Evolutionary conservation across 208 protist species (phyloP), one percentile per base, ranked within the genome.

Genomic region (Acanthamoeba sp.): DNA sequence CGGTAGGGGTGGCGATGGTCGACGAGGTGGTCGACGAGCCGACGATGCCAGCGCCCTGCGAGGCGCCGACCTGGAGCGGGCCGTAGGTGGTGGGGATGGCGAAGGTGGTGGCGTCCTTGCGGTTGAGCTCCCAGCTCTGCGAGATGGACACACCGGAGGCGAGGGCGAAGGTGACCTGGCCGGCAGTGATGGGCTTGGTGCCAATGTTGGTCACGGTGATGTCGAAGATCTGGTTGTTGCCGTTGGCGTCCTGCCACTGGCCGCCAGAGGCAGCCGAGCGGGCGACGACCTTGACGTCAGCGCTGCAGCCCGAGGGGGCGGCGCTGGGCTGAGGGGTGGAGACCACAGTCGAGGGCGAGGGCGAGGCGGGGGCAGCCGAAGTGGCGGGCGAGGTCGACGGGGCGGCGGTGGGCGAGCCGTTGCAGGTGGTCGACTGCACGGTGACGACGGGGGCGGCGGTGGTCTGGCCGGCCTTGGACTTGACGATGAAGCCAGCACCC

Each of bases 151-250:
- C n/a, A n/a, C n/a, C n/a, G n/a, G n/a, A n/a, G n/a, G n/a, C n/a
- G n/a, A n/a, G n/a, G n/a, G 45, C 12, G 45, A 76, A 76, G 66
- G 66, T 76, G 66, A 76, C 10, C 66, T 76, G n/a, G 29, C 66
- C 66, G 36, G 24, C 66, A n/a, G 14, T 29, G 66, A 76, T 76
- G 66, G 66, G n/a, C 16, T 27, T 10, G 16, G 66, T 32, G 66
- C 66, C 66, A 18, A 27, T 76, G 66, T 76, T 76, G n/a, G 18
- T 76, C 16, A 76, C 27, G 66, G 66, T 76, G n/a, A 76, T 10
- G 36, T 76, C 66, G 66, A 32, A 76, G 66, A 76, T 76, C 66
- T 76, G 66, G 66, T 76, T 76, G 66, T 32, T 38, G 66, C 29
- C 29, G 27, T 2, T 9, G 29, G 9, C 66, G 66, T 76, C 66